A percentile compares a stretch with the other conserved stretches of the same genome.
phyloP scores from a whole-genome alignment of 2,329 filamentous ascomycete genomes.

The Bimuria novae-zelandiae region DNA sequence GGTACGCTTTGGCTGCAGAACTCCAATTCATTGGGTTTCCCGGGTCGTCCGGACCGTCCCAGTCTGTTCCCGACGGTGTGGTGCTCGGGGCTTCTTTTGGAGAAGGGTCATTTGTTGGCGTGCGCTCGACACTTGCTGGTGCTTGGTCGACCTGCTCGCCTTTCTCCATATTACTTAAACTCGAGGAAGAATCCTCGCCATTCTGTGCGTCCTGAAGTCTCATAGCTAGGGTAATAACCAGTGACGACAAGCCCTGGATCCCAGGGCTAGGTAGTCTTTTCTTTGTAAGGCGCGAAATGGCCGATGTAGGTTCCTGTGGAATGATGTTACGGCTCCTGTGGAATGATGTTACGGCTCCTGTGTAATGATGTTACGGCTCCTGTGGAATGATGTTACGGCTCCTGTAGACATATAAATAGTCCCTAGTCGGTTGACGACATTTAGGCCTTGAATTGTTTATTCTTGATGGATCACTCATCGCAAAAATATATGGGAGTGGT shows the following conservation, averaged over 20 bases:
- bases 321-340: too few species aligned
- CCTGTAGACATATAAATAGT: neutral
- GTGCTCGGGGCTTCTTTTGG: neutral
- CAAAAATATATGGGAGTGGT: neutral
- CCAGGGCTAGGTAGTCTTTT: too few species aligned
- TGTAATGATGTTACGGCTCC: too few species aligned
- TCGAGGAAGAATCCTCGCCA: neutral
- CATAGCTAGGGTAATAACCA: neutral
- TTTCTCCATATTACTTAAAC: neutral
- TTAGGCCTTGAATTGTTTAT: neutral
- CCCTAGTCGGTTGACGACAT: neutral
- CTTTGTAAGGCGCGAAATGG: too few species aligned
- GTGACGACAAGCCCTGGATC: too few species aligned
- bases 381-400: neutral
- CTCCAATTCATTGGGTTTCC: constrained; percentile 48
- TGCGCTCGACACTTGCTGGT: too few species aligned
- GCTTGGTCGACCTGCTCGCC: neutral
- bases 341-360: too few species aligned
- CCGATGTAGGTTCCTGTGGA: too few species aligned
- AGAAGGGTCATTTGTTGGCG: neutral
- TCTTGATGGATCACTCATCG: constrained; percentile 3
- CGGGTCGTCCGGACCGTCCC: constrained; percentile 22
- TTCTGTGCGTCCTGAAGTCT: neutral
- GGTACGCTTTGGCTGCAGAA: constrained; percentile 28
- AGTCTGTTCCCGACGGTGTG: neutral